Base-by-base conservation (phyloP, 176 grass and related monocot genomes). In the Juncus inflexus region DNA sequence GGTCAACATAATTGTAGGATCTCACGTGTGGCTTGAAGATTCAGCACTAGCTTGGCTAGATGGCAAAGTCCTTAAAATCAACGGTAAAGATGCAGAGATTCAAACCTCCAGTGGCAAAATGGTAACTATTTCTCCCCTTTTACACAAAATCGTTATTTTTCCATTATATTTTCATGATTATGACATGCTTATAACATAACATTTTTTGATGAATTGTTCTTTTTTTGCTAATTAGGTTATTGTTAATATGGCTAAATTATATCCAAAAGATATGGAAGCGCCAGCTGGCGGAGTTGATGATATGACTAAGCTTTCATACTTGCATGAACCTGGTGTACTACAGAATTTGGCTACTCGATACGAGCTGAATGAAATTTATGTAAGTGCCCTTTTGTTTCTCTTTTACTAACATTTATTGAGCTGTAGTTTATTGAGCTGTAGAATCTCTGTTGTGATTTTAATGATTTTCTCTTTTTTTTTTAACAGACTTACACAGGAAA, bases 281-380 rank as follows among this genome's bases (percentile, higher is more conserved):
- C 83, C 94, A 64, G 82, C 88, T 3, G 94, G 88, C 62, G 94
- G 88, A 77, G 88, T 99, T 61, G 94, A 99, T 84, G 94, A 99
- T 62, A 99, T 99, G 94, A 99, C 94, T 4, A 99, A 99, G 35
- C 85, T 99, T 28, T 99, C 94, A 28, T 99, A 99, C 65, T 83
- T 99, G 56, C 94, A 99, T 55, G 94, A 99, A 72, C 88, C 88
- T 76, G 94, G 94, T 77, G 94, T 99, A 64, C 62, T 99, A 38
- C 78, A 90, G 79, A 99, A 99, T 79, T 76, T 99, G 68, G 61
- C 85, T 4, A 80, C 69, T 9, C 89, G 94, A 99, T 99, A 92
- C 47, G 85, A 92, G 63, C 88, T 99, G n/a, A 99, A 92, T 79
- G 94, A 99, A 86, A 99, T 99, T 13, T 99, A 99, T 77, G 92